phyloP scores from a whole-genome alignment of 441 rosid genomes.

The Omphalea diandra region DNA sequence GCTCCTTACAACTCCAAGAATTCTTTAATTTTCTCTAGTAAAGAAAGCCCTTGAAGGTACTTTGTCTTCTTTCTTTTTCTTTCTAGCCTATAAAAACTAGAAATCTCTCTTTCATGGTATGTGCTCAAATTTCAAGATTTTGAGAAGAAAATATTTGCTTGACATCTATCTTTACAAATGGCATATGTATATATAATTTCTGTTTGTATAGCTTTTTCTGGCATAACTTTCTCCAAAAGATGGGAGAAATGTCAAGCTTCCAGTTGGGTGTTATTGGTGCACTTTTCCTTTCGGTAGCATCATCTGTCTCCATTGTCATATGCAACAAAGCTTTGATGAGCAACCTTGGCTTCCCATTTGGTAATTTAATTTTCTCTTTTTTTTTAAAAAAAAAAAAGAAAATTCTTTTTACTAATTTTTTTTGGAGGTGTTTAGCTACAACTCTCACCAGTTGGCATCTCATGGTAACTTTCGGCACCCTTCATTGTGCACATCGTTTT shows the following conservation, averaged over 20 bases:
- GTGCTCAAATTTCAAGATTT: conserved; percentile 1
- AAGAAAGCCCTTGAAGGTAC: background rate
- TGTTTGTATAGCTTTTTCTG: background rate
- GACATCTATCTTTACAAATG: background rate
- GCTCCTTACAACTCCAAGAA: conserved; percentile 10
- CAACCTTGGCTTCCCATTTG: conserved; percentile 97
- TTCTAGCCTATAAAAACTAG: background rate
- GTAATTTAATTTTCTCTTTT: conserved; percentile 31
- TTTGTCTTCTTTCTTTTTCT: background rate
- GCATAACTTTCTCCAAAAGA: conserved; percentile 22
- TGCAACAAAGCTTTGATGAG: conserved; percentile 99
- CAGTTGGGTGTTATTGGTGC: conserved; percentile 93
- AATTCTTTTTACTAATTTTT: background rate
- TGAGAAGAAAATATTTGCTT: background rate
- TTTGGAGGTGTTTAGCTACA: conserved; percentile 48
- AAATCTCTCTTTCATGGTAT: background rate
- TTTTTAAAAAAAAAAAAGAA: no score
- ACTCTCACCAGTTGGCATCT: conserved; percentile 99
- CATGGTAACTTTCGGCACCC: conserved; percentile 89
- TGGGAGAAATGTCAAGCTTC: conserved; percentile 89
- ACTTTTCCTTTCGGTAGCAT: conserved; percentile 91
- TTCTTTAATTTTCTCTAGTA: background rate
- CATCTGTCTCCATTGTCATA: conserved; percentile 95
- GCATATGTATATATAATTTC: background rate
- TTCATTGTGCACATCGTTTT: conserved; percentile 76